phyloP scores from a whole-genome alignment of 805 yeast species.

The Suhomyces vadensis region DNA sequence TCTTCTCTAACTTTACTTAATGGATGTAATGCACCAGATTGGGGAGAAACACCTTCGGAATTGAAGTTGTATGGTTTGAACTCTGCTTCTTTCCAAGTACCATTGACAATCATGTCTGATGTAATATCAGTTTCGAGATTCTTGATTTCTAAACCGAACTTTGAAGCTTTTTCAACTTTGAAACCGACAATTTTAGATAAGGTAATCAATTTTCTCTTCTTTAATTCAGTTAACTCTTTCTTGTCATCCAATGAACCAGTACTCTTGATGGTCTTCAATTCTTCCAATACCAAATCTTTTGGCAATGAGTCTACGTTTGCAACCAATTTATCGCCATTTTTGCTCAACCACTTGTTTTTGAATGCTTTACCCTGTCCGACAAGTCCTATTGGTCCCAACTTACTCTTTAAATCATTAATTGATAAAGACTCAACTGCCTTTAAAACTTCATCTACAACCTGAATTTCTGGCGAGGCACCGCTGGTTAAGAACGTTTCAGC shows the following conservation, averaged over 20 bases:
- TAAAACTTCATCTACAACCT: constrained; percentile 73
- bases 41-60: constrained; percentile 87
- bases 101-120: constrained; percentile 82
- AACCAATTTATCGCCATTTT: constrained; percentile 79
- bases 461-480: constrained; percentile 84
- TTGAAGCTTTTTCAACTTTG: constrained; percentile 74
- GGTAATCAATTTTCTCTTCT: constrained; percentile 84
- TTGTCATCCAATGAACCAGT: constrained; percentile 60
- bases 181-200: constrained; percentile 75
- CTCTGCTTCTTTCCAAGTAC: constrained; percentile 77
- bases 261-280: constrained; percentile 55
- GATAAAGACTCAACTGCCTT: constrained; percentile 76
- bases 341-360: constrained; percentile 94
- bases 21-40: constrained; percentile 94
- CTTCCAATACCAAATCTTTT: constrained; percentile 64
- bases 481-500: constrained; percentile 73
- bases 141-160: constrained; percentile 78
- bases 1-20: constrained; percentile 95
- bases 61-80: constrained; percentile 96
- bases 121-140: constrained; percentile 92
- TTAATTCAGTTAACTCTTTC: constrained; percentile 78
- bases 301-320: constrained; percentile 59
- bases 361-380: constrained; percentile 97
- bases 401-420: constrained; percentile 68
- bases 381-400: constrained; percentile 81